Conservation (phyloP, 345 rosid genomes). For the Linum trigynum region DNA sequence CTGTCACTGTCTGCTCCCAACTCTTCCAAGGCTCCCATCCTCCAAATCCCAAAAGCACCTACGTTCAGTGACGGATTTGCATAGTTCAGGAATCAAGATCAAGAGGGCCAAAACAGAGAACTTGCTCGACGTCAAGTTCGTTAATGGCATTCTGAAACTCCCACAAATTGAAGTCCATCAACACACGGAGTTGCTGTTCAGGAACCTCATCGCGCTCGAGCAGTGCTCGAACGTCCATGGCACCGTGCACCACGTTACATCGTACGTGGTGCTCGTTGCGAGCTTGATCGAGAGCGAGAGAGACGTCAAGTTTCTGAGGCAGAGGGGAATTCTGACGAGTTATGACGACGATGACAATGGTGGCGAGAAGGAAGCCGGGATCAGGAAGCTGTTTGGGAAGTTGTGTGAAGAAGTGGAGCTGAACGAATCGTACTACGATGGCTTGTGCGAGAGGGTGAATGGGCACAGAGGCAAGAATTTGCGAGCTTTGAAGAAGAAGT, state of each 20-base stretch:
- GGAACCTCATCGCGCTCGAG: slow-evolving; percentile 43
- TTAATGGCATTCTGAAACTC: slow-evolving; percentile 31
- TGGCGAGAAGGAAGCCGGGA: neutral
- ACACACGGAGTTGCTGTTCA: slow-evolving; percentile 34
- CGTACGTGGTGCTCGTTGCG: slow-evolving; percentile 34
- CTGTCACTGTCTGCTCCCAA: slow-evolving; percentile 42
- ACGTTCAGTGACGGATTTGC: slow-evolving; percentile 19
- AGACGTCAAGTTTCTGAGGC: slow-evolving; percentile 29
- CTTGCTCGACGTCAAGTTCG: slow-evolving; percentile 34
- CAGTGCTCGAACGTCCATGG: slow-evolving; percentile 12
- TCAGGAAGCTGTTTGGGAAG: slow-evolving; percentile 20
- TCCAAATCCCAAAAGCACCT: neutral
- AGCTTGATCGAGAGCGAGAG: slow-evolving; percentile 17
- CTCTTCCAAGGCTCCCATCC: slow-evolving; percentile 13
- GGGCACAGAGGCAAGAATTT: slow-evolving; percentile 13
- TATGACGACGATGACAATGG: neutral
- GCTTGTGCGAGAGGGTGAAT: slow-evolving; percentile 31
- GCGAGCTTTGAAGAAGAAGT: slow-evolving; percentile 6
- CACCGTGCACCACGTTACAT: slow-evolving; percentile 25
- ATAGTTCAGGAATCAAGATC: slow-evolving; percentile 24
- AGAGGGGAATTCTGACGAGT: slow-evolving; percentile 18
- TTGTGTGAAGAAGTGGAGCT: slow-evolving; percentile 17
- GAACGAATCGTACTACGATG: slow-evolving; percentile 31
- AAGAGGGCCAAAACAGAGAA: slow-evolving; percentile 22
- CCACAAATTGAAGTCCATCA: slow-evolving; percentile 26